Evolutionary conservation across 257 asterid genomes (phyloP), one percentile per base, ranked within the genome.

Genomic region (Solanum ossicruentum): DNA sequence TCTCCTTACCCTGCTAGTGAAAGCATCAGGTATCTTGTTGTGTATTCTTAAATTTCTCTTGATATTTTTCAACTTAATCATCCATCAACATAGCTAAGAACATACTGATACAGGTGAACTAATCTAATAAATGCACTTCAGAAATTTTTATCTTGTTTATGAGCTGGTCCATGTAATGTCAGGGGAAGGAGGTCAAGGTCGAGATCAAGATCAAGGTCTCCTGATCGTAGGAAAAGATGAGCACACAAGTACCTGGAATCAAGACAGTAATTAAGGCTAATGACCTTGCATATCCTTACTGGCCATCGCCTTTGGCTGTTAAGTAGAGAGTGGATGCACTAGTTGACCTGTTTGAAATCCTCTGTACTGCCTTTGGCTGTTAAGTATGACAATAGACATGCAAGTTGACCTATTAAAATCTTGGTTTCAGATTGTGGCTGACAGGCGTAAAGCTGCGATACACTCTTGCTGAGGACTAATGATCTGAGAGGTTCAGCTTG

Each of bases 1-100:
- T 94, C 95, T 89, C 95, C 98, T 90, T 92, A 92, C 92, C 90
- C 98, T 93, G 93, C 98, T 93, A 93, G 92, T 90, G 98, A 94
- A 91, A 89, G 89, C 65, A 88, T 92, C 91, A 95, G 98, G 98
- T 96, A 96, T 86, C 85, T 83, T 88, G 77, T 87, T 78, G 26
- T 72, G 83, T 71, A 83, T 86, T 78, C 72, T 77, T 88, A 26
- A 52, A 61, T 81, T 85, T 41, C 49, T 85, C 87, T 86, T 87
- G 85, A 54, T 86, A 72, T 55, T 71, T 85, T 73, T 85, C 58
- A 60, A 85, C 41, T 86, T 69, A 60, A 82, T 84, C 84, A 79
- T 39, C 88, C 86, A 83, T 84, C 87, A 84, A 83, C 88, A 66
- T 87, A 56, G 26, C 86, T 51, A 61, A 65, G 69, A 67, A 82